Evolutionary conservation across 2,329 filamentous ascomycete genomes (phyloP).

Genomic region (Sporothrix phasma): DNA sequence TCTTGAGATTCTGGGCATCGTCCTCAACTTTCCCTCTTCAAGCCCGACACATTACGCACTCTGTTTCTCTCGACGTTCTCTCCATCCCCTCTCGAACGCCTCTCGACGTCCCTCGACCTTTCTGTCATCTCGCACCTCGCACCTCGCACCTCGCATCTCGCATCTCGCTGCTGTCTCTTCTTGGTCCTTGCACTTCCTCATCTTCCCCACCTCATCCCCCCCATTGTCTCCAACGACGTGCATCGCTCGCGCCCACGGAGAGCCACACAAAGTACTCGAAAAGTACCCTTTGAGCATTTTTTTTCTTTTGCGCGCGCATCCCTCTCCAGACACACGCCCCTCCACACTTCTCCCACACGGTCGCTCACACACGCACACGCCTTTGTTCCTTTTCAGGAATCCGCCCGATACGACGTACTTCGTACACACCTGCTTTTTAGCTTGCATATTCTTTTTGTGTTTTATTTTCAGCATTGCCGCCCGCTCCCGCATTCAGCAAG

Average conservation of each 20-base stretch:
- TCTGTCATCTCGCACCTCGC: neutral
- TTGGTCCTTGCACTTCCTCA: conserved; percentile 13
- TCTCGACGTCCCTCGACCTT: no score
- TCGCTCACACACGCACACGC: neutral
- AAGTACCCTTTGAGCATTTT: neutral
- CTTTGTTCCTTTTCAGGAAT: conserved; percentile 14
- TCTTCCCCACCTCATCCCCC: neutral
- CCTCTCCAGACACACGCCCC: conserved; percentile 6
- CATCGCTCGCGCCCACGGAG: neutral
- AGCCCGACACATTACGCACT: neutral
- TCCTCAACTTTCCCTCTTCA: no score
- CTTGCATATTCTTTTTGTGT: conserved; percentile 8
- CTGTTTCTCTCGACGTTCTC: neutral
- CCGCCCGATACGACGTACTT: conserved; percentile 10
- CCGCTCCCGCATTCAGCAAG: conserved; percentile 9
- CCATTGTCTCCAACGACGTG: neutral
- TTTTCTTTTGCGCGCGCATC: neutral
- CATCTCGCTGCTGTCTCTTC: no score
- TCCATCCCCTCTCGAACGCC: neutral
- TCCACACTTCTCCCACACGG: neutral
- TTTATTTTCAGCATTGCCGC: neutral
- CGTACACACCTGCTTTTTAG: conserved; percentile 13
- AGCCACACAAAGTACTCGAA: neutral
- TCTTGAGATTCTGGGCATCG: no score
- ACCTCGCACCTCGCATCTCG: neutral